Conservation (phyloP, 2,329 filamentous ascomycete genomes). For the Xylaria sp. region DNA sequence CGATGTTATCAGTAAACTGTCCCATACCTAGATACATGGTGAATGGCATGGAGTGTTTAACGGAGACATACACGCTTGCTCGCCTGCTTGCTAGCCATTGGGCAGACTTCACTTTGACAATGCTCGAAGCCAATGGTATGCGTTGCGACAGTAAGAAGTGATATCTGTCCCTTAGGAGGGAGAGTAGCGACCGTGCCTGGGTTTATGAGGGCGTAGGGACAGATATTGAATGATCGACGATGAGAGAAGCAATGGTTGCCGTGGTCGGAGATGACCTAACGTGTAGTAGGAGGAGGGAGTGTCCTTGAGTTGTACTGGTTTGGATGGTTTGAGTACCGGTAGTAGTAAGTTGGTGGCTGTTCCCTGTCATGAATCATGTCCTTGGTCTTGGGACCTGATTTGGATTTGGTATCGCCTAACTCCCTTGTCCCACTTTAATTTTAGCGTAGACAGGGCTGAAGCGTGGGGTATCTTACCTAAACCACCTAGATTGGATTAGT, state of each 20-base stretch:
- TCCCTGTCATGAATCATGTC: slow-evolving; percentile 26
- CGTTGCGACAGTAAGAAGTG: slow-evolving; percentile 30
- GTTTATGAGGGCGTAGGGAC: background rate
- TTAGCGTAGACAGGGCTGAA: slow-evolving; percentile 7
- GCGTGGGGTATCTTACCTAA: slow-evolving; percentile 3
- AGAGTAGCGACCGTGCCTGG: background rate
- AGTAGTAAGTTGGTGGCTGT: slow-evolving; percentile 1
- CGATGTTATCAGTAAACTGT: slow-evolving; percentile 40
- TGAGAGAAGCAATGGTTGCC: background rate
- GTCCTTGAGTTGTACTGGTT: background rate
- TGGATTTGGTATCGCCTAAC: slow-evolving; percentile 8
- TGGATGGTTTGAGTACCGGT: background rate
- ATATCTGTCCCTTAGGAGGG: slow-evolving; percentile 14
- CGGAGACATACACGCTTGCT: slow-evolving; percentile 71
- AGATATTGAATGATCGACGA: slow-evolving; percentile 1
- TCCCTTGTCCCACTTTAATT: background rate
- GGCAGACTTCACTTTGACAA: slow-evolving; percentile 28
- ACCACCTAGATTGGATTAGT: background rate
- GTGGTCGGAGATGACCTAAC: slow-evolving; percentile 10
- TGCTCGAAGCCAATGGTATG: slow-evolving; percentile 36
- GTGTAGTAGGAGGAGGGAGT: slow-evolving; percentile 19
- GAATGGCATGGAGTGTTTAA: background rate
- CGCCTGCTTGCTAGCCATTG: slow-evolving; percentile 77
- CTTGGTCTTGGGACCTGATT: slow-evolving; percentile 16
- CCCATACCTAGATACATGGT: background rate